Evolutionary conservation across 495 filamentous ascomycete species (phyloP), one percentile per base, ranked within the genome.

Genomic region (Penicillium diatomitis): DNA sequence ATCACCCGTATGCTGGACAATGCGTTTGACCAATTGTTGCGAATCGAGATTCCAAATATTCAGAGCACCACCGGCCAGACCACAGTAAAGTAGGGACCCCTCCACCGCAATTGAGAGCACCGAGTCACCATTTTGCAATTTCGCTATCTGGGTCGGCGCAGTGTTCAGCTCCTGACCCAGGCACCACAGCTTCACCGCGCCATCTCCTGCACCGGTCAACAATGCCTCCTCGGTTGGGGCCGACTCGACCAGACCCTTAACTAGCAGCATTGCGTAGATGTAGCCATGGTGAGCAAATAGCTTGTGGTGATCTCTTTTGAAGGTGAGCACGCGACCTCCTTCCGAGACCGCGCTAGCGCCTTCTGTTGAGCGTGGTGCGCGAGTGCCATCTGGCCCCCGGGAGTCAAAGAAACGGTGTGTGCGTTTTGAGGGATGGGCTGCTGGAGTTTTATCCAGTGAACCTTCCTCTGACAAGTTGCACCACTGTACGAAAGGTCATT

Each of bases 21-120:
- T 82, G 6, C 82, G 87, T 47, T 91, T 77, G 12, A 98, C 74
- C 43, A 92, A 83, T 70, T 98, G 92, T 51, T 83, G 81, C 2
- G 92, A 96, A 61, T 98, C 92, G 9, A 97, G 72, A 57, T 98
- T 95, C 92, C 92, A 98, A 10, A 97, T 82, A 61, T 96, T 90
- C 45, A 98, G 77, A 38, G 94, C 82, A n/a, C 92, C 92, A n/a
- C 83, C 80, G 0, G 87, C 77, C 46, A 90, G 80, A 49, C 92
- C 92, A 53, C 85, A 87, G 60, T 96, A 97, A 8, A 98, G 76
- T 51, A 98, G 84, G 0, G 87, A 86, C 0, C 88, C 89, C 52
- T 96, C 90, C 0, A 90, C 72, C 3, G 86, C 83, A 42, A 98
- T 75, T 2, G 87, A 88, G 49, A 95, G 74, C 3, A 98, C 85